These are phyloP conservation scores for Trichoderma simmonsii DNA, from an alignment of 2,329 filamentous ascomycete genomes.

Conservation along the genomic window DNA sequence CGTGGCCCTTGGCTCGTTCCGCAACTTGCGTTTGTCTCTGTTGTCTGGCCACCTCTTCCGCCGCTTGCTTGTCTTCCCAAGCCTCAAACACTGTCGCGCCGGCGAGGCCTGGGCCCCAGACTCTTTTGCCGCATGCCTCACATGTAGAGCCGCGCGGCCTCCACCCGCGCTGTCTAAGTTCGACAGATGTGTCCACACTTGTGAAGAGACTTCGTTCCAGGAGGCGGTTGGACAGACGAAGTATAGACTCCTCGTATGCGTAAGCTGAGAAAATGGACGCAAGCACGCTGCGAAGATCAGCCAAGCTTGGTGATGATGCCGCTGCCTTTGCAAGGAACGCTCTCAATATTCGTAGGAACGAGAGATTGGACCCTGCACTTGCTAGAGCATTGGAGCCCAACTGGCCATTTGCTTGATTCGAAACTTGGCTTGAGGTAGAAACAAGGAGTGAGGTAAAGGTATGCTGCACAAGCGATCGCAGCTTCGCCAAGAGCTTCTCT, in stretches of 20 bases:
- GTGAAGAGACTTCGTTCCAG: constrained; percentile 87
- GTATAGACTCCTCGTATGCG: constrained; percentile 87
- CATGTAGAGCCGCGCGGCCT: constrained; percentile 81
- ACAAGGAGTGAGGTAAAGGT: constrained; percentile 84
- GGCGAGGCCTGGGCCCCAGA: constrained; percentile 82
- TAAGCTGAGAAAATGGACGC: constrained; percentile 92
- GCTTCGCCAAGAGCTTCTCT: constrained; percentile 60
- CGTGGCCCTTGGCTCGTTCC: constrained; percentile 39
- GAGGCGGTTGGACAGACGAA: constrained; percentile 79
- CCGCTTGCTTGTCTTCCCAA: constrained; percentile 65
- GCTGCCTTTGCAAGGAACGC: constrained; percentile 84
- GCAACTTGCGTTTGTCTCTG: constrained; percentile 39
- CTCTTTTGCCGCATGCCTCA: constrained; percentile 75
- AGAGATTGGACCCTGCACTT: constrained; percentile 55
- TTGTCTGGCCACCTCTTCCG: constrained; percentile 45
- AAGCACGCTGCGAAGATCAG: constrained; percentile 81
- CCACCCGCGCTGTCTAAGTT: constrained; percentile 82
- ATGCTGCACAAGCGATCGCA: constrained; percentile 81
- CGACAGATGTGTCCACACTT: constrained; percentile 71
- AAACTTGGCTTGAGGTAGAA: constrained; percentile 64
- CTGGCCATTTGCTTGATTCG: constrained; percentile 41
- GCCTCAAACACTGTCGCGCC: constrained; percentile 73
- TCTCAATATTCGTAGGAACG: constrained; percentile 84
- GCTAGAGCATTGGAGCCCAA: constrained; percentile 36
- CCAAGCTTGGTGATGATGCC: constrained; percentile 76